A percentile compares a stretch with the other conserved stretches of the same genome.
Evolutionary conservation across 2,329 filamentous ascomycete species (phyloP).

Genomic region (Gremmenia infestans): DNA sequence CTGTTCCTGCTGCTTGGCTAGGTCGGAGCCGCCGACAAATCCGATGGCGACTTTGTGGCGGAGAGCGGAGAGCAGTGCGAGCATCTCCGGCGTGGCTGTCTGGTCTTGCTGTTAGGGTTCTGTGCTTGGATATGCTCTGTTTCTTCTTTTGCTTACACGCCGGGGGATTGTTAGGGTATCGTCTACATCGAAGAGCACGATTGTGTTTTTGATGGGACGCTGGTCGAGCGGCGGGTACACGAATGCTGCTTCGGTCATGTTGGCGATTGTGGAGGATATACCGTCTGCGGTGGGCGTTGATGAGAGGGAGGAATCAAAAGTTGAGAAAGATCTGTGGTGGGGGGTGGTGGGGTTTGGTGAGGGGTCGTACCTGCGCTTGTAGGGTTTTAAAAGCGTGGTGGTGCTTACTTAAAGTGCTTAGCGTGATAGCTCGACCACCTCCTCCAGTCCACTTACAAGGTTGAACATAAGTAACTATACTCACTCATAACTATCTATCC

Average conservation of each 20-base stretch:
- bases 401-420: neutral
- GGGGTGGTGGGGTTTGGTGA: neutral
- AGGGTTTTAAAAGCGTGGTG: neutral
- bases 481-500: no score
- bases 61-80: constrained; percentile 70
- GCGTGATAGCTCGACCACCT: neutral
- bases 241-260: constrained; percentile 8
- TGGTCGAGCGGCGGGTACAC: constrained; percentile 65
- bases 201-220: constrained; percentile 86
- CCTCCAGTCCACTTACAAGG: no score
- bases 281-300: neutral
- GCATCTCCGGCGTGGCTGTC: constrained; percentile 74
- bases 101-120: constrained; percentile 31
- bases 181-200: constrained; percentile 95
- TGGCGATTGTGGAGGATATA: neutral
- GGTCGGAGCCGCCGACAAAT: constrained; percentile 88
- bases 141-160: constrained; percentile 48
- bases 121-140: neutral
- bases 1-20: constrained; percentile 94
- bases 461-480: no score
- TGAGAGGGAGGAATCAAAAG: neutral
- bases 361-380: neutral
- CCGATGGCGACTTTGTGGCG: constrained; percentile 86
- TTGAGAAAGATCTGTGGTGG: neutral
- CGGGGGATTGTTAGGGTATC: constrained; percentile 83